These are phyloP conservation scores for Colletotrichum australisinense DNA, from an alignment of 2,329 filamentous ascomycete species.

Conservation along the genomic window DNA sequence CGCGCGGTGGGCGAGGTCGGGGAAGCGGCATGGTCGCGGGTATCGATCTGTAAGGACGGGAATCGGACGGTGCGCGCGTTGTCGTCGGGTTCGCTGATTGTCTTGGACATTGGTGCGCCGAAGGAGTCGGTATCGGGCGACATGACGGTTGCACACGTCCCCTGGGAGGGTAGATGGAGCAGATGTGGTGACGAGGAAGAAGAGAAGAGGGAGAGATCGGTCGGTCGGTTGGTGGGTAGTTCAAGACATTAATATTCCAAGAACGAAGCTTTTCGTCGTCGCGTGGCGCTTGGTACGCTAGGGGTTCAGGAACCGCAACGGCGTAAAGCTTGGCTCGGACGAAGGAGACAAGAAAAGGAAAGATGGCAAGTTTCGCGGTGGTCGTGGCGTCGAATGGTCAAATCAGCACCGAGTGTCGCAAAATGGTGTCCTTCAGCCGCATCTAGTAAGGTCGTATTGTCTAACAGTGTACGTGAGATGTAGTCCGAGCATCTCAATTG, in stretches of 20 bases:
- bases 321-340: neutral
- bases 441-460: conserved; percentile 6
- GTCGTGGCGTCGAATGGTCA: conserved; percentile 15
- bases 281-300: conserved; percentile 8
- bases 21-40: conserved; percentile 23
- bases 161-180: neutral
- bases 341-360: neutral
- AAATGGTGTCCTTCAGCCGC: conserved; percentile 19
- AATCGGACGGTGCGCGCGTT: conserved; percentile 22
- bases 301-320: conserved; percentile 7
- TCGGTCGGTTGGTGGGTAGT: neutral
- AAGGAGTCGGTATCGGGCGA: conserved; percentile 1
- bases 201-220: neutral
- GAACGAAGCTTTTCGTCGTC: conserved; percentile 7
- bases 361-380: neutral
- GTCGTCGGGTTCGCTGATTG: conserved; percentile 19
- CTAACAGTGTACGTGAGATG: neutral
- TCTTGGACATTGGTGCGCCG: conserved; percentile 23
- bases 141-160: conserved; percentile 5
- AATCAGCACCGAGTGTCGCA: conserved; percentile 1
- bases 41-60: conserved; percentile 21
- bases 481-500: neutral
- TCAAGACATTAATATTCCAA: conserved; percentile 6
- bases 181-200: neutral
- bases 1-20: conserved; percentile 13